Conservation (phyloP, 2,329 filamentous ascomycete species). For the Apiospora rasikravindrae region DNA sequence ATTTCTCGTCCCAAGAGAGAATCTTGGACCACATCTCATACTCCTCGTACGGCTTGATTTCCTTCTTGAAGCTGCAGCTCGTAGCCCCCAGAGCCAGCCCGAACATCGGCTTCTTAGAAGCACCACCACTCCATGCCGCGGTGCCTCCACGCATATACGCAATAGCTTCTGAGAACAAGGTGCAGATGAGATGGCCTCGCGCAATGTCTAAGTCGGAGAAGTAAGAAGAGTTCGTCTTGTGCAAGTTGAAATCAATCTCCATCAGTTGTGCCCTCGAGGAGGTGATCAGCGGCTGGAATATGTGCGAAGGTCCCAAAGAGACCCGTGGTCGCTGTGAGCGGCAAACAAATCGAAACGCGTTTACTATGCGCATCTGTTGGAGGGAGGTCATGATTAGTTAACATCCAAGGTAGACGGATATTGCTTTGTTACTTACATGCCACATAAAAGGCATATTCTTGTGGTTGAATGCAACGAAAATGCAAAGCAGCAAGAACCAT, state of each 20-base stretch:
- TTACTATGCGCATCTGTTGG: slow-evolving; percentile 40
- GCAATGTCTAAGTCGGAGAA: slow-evolving; percentile 73
- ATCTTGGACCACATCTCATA: slow-evolving; percentile 59
- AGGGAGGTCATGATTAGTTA: neutral
- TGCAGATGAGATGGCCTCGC: slow-evolving; percentile 67
- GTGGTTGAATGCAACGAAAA: slow-evolving; percentile 56
- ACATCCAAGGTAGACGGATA: neutral
- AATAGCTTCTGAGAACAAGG: slow-evolving; percentile 44
- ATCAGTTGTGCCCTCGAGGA: slow-evolving; percentile 63
- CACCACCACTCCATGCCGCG: slow-evolving; percentile 32
- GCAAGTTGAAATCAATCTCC: slow-evolving; percentile 75
- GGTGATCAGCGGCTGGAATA: slow-evolving; percentile 70
- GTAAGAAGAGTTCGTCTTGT: slow-evolving; percentile 75
- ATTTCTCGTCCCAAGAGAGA: slow-evolving; percentile 62
- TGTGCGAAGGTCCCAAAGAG: slow-evolving; percentile 51
- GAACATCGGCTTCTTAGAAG: slow-evolving; percentile 36
- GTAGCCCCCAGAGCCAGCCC: slow-evolving; percentile 57
- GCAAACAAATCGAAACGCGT: slow-evolving; percentile 50
- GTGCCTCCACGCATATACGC: slow-evolving; percentile 41
- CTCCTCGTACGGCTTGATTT: slow-evolving; percentile 57
- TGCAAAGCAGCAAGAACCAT: slow-evolving; percentile 39
- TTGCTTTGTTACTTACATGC: slow-evolving; percentile 54
- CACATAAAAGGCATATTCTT: slow-evolving; percentile 66
- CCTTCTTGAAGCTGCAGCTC: slow-evolving; percentile 57
- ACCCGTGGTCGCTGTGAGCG: slow-evolving; percentile 47